Evolutionary conservation across 1,139 yeast genomes (phyloP).

Genomic region (Debaryomyces subglobosus): DNA sequence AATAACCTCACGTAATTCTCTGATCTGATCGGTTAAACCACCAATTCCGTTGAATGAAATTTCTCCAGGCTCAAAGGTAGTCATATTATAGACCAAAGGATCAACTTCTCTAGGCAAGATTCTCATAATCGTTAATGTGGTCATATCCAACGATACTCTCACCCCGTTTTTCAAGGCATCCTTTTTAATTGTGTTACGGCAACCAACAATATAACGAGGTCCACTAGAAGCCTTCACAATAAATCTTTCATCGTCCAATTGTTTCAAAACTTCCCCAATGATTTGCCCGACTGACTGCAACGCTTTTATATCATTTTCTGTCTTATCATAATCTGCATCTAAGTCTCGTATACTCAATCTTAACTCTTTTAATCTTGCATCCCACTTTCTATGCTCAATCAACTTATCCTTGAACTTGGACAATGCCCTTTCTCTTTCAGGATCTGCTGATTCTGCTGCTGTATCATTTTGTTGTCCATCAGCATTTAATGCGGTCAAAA

Average conservation of each 20-base stretch:
- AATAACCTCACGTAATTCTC: slow-evolving; percentile 96
- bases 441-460: slow-evolving; percentile 49
- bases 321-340: slow-evolving; percentile 84
- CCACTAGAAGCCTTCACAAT: slow-evolving; percentile 98
- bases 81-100: slow-evolving; percentile 98
- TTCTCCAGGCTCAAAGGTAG: slow-evolving; percentile 96
- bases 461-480: slow-evolving; percentile 29
- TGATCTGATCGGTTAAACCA: slow-evolving; percentile 92
- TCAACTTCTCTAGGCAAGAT: slow-evolving; percentile 97
- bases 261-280: slow-evolving; percentile 96
- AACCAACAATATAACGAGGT: slow-evolving; percentile 97
- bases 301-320: slow-evolving; percentile 96
- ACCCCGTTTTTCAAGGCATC: slow-evolving; percentile 88
- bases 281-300: slow-evolving; percentile 97
- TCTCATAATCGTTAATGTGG: slow-evolving; percentile 97
- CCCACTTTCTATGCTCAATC: slow-evolving; percentile 94
- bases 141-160: slow-evolving; percentile 96
- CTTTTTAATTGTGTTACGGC: slow-evolving; percentile 89
- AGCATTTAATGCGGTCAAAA: slow-evolving; percentile 66
- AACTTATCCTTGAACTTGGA: slow-evolving; percentile 81
- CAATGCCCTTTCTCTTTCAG: slow-evolving; percentile 81
- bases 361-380: slow-evolving; percentile 83
- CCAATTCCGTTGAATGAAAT: slow-evolving; percentile 95
- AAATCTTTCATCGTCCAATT: slow-evolving; percentile 90
- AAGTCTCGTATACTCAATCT: slow-evolving; percentile 82